Base-by-base conservation (phyloP, 345 rosid genomes). In the Sisymbrium altissimum region DNA sequence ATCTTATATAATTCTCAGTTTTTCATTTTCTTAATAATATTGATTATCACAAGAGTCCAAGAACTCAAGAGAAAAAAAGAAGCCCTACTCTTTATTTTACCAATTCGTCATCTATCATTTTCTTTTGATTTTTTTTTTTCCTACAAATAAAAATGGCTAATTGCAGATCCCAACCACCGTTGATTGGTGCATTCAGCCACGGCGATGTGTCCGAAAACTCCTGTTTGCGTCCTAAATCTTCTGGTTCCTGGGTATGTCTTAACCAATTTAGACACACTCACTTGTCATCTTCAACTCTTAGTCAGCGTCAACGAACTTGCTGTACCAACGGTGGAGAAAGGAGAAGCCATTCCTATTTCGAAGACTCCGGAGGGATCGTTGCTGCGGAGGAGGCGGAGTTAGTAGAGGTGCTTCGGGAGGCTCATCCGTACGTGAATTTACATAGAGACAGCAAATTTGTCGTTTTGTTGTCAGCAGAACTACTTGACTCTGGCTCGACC, bases 401-500 rank as follows among this genome's bases (percentile, higher is more conserved):
- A 10, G 59, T 70, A 18, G 59, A 58, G 18, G 67, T 70, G 30
- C 49, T 70, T 0, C 38, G 74, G 39, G 74, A 59, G 17, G 74
- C 74, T 70, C 75, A 71, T 46, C 67, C 75, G 50, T 71, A 71
- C 67, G 67, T 71, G 29, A 71, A 59, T 46, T 38, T 71, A 60
- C 75, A 71, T 36, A 71, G 67, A 71, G 40, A 60, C 13, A 46
- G 38, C 59, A 60, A 23, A 60, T 59, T 71, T 71, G 59, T 71
- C 39, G 67, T 71, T n/a, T 9, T 71, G 75, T 25, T 71, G 49
- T 60, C 75, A 3, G 67, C 75, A 5, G 75, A 71, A 38, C 13
- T 60, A 46, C 59, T 70, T 36, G 46, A 46, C 49, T 14, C 67
- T 61, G 50, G 75, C 59, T 29, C 39, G 40, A 46, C 0, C 3